Base-by-base conservation (phyloP, 164 flowering plant genomes). In the Stephania japonica region DNA sequence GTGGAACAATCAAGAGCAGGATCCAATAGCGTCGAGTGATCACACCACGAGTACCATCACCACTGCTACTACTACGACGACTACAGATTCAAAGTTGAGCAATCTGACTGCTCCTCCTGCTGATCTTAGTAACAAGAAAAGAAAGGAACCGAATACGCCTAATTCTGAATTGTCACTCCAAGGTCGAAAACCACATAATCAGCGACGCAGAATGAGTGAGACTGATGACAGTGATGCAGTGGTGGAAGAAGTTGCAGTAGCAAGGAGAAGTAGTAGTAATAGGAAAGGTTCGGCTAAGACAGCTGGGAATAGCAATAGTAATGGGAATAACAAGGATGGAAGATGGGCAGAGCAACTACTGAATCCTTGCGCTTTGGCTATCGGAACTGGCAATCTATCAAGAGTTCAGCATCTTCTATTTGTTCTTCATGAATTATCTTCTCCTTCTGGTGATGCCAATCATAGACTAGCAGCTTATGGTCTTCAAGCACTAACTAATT, bases 301-400 rank as follows among this genome's bases (percentile, higher is more conserved):
- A 3, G 38, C 73, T 4, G 84, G 79, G 21, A 81, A 74, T 68
- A 75, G 72, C 78, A n/a, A 75, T 53, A 79, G 75, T 70, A 80
- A 77, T 77, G 76, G 85, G 67, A 83, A 75, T 59, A 78, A 69
- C 81, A 86, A 83, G 75, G 92, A 88, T 9, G 89, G 89, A 3
- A 82, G 97, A 77, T 91, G 97, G 97, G 94, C 97, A 7, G 97
- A 91, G 75, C 92, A 90, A 66, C 72, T 90, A 81, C 87, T 91
- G 25, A 90, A 87, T 72, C 94, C 91, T 19, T 91, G 97, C 78
- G 94, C 94, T 3, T 18, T 79, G 0, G 97, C 97, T 12, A 83
- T 91, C 42, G 74, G 79, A 0, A 78, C 81, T 10, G 83, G 85
- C 2, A 83, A 91, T 72, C 23, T 80, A 42, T 68, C 86, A 0